These are phyloP conservation scores for Sporothrix inflata DNA, from an alignment of 2,329 filamentous ascomycete species.

Conservation along the genomic window DNA sequence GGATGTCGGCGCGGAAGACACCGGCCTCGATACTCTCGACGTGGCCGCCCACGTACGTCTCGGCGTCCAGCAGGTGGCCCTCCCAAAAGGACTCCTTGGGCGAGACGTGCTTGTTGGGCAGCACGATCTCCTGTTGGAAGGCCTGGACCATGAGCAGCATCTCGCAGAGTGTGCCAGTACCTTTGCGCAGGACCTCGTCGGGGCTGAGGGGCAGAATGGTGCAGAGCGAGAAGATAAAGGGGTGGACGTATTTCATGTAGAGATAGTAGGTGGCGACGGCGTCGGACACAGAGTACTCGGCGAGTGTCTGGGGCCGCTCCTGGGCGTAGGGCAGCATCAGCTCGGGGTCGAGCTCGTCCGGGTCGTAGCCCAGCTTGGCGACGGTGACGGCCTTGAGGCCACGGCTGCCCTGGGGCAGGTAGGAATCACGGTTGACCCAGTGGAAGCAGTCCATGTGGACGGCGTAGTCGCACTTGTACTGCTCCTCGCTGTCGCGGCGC, in stretches of 20 bases:
- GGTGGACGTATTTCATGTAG: conserved; percentile 99
- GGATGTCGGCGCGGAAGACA: conserved; percentile 94
- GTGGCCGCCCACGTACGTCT: conserved; percentile 97
- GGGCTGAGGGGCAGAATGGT: conserved; percentile 93
- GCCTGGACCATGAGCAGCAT: conserved; percentile 99
- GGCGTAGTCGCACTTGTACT: conserved; percentile 94
- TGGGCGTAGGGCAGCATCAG: conserved; percentile 92
- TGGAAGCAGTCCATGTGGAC: conserved; percentile 99
- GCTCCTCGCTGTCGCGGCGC: conserved; percentile 91
- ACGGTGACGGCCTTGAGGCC: conserved; percentile 97
- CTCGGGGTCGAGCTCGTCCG: conserved; percentile 95
- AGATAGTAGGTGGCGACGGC: conserved; percentile 98
- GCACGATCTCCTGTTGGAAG: conserved; percentile 85
- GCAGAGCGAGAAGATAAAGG: conserved; percentile 98
- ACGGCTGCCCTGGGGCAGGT: conserved; percentile 94
- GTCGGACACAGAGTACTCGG: conserved; percentile 98
- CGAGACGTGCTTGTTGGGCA: conserved; percentile 94
- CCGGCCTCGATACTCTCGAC: conserved; percentile 99
- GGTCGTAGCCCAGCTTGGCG: conserved; percentile 96
- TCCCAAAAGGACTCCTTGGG: conserved; percentile 95
- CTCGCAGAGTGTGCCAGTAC: conserved; percentile 97
- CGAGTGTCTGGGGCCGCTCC: conserved; percentile 89
- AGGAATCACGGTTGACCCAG: conserved; percentile 98
- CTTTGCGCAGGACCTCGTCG: conserved; percentile 91
- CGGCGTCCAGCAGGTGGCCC: conserved; percentile 91